Percentiles rank a stretch among this genome's conserved stretches.
phyloP scores from a whole-genome alignment of 352 stramenopile species.

The Phytophthora capsici region DNA sequence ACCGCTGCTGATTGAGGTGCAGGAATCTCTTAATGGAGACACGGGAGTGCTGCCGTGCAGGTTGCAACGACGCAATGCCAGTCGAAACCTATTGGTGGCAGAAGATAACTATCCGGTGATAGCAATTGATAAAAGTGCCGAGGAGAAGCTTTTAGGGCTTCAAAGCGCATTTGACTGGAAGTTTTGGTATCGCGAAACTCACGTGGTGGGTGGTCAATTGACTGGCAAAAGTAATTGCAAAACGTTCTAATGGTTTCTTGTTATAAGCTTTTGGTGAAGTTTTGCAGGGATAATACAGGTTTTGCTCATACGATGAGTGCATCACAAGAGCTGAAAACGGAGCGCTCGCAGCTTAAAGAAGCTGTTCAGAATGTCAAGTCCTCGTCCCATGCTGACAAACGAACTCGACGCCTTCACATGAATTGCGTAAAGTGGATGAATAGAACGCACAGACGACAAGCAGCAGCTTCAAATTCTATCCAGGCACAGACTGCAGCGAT shows the following conservation, averaged over 20 bases:
- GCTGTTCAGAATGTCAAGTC: constrained; percentile 54
- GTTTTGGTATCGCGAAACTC: constrained; percentile 61
- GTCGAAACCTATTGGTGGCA: constrained; percentile 36
- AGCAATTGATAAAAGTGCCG: background rate
- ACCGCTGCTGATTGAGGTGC: constrained; percentile 33
- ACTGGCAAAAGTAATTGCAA: background rate
- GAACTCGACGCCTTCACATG: constrained; percentile 61
- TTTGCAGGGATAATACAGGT: constrained; percentile 35
- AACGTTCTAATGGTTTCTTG: background rate
- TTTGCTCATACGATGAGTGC: constrained; percentile 51
- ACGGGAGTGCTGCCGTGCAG: constrained; percentile 29
- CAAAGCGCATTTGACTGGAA: constrained; percentile 51
- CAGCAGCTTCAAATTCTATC: constrained; percentile 40
- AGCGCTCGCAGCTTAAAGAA: constrained; percentile 55
- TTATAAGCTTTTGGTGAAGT: constrained; percentile 40
- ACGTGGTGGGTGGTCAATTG: constrained; percentile 37
- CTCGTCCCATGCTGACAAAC: constrained; percentile 57
- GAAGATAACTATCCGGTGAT: background rate
- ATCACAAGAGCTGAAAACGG: constrained; percentile 54
- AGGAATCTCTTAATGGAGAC: constrained; percentile 19
- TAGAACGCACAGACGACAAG: constrained; percentile 53
- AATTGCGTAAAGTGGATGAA: constrained; percentile 77
- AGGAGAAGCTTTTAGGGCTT: constrained; percentile 1
- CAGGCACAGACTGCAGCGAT: constrained; percentile 49
- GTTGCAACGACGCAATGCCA: constrained; percentile 41